phyloP scores from a whole-genome alignment of 768 basidiomycete genomes.

The Lentinula lateritia region DNA sequence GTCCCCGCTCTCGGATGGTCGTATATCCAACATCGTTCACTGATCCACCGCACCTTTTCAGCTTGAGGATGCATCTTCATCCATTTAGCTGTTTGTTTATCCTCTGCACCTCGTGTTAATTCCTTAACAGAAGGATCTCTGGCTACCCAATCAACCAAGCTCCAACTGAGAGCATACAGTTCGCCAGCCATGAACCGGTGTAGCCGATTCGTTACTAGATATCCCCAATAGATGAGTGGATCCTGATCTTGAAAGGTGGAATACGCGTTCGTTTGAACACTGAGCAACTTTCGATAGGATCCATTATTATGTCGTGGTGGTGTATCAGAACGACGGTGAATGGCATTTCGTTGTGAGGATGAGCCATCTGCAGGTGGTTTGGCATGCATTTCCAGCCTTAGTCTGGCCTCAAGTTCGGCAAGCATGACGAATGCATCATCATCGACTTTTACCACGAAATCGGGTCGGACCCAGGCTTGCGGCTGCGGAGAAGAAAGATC shows the following conservation, averaged over 20 bases:
- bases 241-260: constrained; percentile 30
- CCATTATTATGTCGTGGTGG: neutral
- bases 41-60: constrained; percentile 77
- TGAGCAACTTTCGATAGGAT: neutral
- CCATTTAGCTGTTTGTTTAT: constrained; percentile 92
- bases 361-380: constrained; percentile 16
- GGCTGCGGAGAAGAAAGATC: constrained; percentile 38
- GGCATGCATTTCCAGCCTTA: constrained; percentile 69
- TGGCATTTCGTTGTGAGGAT: neutral
- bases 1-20: constrained; percentile 94
- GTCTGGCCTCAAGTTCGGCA: constrained; percentile 86
- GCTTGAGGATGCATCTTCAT: constrained; percentile 81
- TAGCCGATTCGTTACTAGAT: constrained; percentile 82
- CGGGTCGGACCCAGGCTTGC: constrained; percentile 76
- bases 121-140: constrained; percentile 63
- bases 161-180: constrained; percentile 85
- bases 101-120: constrained; percentile 78
- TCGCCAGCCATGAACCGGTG: constrained; percentile 95
- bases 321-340: neutral
- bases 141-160: constrained; percentile 84
- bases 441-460: constrained; percentile 91
- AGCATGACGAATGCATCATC: constrained; percentile 96
- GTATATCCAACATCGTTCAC: constrained; percentile 96
- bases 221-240: constrained; percentile 83
- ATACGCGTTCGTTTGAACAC: neutral